Conservation (phyloP, 2,329 filamentous ascomycete genomes). For the Cladophialophora bantiana region DNA sequence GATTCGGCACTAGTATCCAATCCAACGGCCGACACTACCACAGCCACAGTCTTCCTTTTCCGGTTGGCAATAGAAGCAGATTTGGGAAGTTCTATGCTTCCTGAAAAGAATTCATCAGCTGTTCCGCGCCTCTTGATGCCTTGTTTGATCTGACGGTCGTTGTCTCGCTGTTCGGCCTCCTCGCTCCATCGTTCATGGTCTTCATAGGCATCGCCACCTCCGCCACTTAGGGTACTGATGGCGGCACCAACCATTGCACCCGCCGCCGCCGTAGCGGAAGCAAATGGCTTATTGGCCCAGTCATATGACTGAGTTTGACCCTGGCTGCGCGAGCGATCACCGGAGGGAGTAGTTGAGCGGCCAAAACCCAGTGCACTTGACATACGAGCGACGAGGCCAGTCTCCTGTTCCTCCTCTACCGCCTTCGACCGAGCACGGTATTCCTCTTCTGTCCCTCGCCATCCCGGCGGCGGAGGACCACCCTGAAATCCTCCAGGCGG, state of each 20-base stretch:
- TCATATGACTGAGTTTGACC: constrained; percentile 89
- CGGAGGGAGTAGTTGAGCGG: constrained; percentile 71
- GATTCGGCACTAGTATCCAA: constrained; percentile 63
- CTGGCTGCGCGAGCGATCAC: constrained; percentile 13
- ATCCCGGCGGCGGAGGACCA: constrained; percentile 40
- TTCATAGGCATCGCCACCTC: constrained; percentile 78
- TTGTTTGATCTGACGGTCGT: constrained; percentile 42
- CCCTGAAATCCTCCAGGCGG: constrained; percentile 40
- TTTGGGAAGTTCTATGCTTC: constrained; percentile 34
- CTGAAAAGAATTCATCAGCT: constrained; percentile 43
- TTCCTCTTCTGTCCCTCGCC: constrained; percentile 44
- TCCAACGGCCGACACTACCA: constrained; percentile 83
- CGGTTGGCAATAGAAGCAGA: constrained; percentile 27
- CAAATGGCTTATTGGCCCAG: constrained; percentile 79
- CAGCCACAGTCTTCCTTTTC: constrained; percentile 78
- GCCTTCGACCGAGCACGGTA: constrained; percentile 44
- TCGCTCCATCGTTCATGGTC: constrained; percentile 94
- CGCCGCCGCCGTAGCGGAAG: constrained; percentile 80
- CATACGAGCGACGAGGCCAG: constrained; percentile 76
- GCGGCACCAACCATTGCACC: constrained; percentile 83
- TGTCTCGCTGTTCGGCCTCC: constrained; percentile 74
- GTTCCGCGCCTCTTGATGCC: constrained; percentile 42
- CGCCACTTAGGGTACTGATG: constrained; percentile 81
- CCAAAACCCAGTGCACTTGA: constrained; percentile 69
- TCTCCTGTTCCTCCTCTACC: constrained; percentile 52